Percentiles rank a stretch among this genome's conserved stretches.
Evolutionary conservation across 129 eudicot genomes (phyloP).

Genomic region (Centrapalus pauciflorus): DNA sequence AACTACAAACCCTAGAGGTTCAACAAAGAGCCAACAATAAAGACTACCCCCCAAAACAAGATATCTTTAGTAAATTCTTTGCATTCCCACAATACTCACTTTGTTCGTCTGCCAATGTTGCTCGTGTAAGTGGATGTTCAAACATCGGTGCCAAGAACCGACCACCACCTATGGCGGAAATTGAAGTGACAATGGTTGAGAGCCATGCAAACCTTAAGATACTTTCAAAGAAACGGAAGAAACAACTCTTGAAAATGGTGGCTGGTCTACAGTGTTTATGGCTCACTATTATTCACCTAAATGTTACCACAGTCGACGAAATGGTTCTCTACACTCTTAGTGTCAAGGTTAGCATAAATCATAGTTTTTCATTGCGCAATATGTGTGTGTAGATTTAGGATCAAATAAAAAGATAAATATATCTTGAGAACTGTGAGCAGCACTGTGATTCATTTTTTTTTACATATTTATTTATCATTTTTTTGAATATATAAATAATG

Average conservation of each 20-base stretch:
- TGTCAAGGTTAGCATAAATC: conserved; percentile 59
- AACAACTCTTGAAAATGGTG: conserved; percentile 51
- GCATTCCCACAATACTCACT: conserved; percentile 54
- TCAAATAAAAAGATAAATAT: too few species aligned
- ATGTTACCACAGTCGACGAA: conserved; percentile 50
- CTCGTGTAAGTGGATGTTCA: conserved; percentile 3
- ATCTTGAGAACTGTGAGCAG: too few species aligned
- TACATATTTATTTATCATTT: too few species aligned
- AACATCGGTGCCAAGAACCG: conserved; percentile 5
- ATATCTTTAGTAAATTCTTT: conserved; percentile 41
- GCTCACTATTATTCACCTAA: conserved; percentile 64
- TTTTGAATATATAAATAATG: too few species aligned
- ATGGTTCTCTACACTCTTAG: conserved; percentile 63
- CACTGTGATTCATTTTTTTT: too few species aligned
- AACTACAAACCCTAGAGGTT: conserved; percentile 49
- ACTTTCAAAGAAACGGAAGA: conserved; percentile 46
- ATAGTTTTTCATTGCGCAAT: too few species aligned
- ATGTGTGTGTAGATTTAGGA: background rate
- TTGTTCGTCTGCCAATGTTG: background rate
- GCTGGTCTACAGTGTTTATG: conserved; percentile 55
- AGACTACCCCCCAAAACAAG: conserved; percentile 10
- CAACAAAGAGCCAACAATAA: conserved; percentile 24
- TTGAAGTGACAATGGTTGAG: conserved; percentile 66
- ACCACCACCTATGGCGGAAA: conserved; percentile 41
- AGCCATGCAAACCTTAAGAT: conserved; percentile 74